Evolutionary conservation across 441 rosid species (phyloP).

Genomic region (Syzygium syzygioides): DNA sequence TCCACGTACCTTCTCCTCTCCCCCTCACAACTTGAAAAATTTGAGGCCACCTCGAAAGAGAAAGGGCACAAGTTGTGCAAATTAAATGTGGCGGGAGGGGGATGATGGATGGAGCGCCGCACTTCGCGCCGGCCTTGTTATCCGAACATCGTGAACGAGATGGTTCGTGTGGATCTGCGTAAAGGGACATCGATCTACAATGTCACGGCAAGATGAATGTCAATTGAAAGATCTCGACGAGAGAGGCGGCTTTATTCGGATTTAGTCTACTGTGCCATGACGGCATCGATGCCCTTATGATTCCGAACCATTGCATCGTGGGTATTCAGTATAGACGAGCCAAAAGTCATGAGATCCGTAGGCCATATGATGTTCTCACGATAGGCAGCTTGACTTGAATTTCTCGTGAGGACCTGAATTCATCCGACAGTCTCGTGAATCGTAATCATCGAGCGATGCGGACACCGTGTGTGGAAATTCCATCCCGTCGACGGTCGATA

Average conservation of each 20-base stretch:
- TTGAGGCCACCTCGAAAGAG: neutral
- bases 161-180: neutral
- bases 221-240: neutral
- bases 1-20: neutral
- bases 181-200: no score
- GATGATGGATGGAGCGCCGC: neutral
- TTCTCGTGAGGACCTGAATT: accelerated
- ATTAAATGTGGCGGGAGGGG: neutral
- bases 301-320: accelerated
- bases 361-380: no score
- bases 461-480: neutral
- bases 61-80: neutral
- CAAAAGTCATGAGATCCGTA: no score
- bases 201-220: neutral
- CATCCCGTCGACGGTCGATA: neutral
- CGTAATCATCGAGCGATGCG: neutral
- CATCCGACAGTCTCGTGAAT: neutral
- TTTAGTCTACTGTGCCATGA: neutral
- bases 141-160: neutral
- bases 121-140: neutral
- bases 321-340: neutral
- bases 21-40: neutral
- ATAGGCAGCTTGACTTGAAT: neutral
- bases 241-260: neutral
- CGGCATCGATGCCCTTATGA: neutral